Base-by-base conservation (phyloP, 805 yeast genomes). In the Monosporozyma solicola region DNA sequence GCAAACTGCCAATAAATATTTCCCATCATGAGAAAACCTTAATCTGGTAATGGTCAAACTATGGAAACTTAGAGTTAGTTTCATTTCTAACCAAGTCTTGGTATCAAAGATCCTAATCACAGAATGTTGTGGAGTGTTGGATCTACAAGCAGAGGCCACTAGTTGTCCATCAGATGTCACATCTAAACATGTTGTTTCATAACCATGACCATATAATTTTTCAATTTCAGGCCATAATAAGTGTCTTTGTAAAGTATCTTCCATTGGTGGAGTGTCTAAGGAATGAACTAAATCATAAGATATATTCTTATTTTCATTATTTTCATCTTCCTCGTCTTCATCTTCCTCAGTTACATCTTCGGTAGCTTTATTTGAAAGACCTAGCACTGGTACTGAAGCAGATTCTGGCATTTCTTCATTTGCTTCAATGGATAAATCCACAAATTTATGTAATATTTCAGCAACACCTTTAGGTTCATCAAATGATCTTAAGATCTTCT, bases 201-300 rank as follows among this genome's bases (percentile, higher is more conserved):
- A 95, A 8, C 99, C 99, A 67, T 94, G 99, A 0, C 99, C 99
- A 63, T 94, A 94, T 46, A 94, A 70, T 66, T 94, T 94, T 62
- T 94, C 99, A 53, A 85, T 73, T 65, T 94, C 99, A 0, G 99
- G 99, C 85, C 95, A 94, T 51, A 94, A 73, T 0, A 98, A 87
- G 64, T 84, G 88, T 62, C 98, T 78, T 66, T 94, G 98, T 29
- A 94, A 73, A 55, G 87, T 87, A 62, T 92, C 97, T 67, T 94
- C 99, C 47, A 85, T 71, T 0, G 99, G 98, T 8, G 96, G 91
- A 0, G 70, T 64, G 0, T 58, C 57, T 46, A 86, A 68, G 0
- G 74, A 61, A 3, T 73, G 66, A 24, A 83, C 67, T n/a, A 79
- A 66, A 44, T 78, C 82, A 43, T 66, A 74, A 1, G 79, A 73